Evolutionary conservation across 2,329 filamentous ascomycete genomes (phyloP).

Genomic region (Aspergillus fischeri): DNA sequence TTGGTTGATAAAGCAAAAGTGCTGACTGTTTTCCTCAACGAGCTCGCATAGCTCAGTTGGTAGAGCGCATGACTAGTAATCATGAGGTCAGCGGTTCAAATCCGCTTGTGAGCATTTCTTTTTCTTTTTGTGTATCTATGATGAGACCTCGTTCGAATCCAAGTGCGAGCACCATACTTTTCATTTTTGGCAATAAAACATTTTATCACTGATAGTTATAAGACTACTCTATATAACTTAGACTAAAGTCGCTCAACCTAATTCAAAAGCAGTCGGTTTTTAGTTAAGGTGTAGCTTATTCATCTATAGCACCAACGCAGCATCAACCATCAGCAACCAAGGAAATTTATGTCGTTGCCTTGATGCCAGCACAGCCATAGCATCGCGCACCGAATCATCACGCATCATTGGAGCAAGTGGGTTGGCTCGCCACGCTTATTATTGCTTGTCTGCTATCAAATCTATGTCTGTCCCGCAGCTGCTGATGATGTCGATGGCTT

Average conservation of each 20-base stretch:
- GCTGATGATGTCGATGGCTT: not conserved
- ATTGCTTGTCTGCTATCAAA: not conserved
- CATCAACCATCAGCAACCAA: no score
- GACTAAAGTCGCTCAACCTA: no score
- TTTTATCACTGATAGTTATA: no score
- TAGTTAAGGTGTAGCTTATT: no score
- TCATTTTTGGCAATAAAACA: no score
- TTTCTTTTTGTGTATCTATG: no score
- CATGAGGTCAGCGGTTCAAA: not conserved
- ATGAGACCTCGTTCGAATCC: no score
- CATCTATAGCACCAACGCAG: no score
- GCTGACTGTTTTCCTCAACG: not conserved
- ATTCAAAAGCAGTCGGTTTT: no score
- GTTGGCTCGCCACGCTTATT: not conserved
- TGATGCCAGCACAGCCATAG: not conserved
- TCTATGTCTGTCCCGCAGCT: not conserved
- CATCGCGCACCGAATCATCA: not conserved
- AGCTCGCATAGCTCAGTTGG: not conserved
- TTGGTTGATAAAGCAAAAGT: not conserved
- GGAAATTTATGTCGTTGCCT: no score
- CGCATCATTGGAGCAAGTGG: not conserved
- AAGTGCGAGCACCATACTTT: no score
- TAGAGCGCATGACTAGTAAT: not conserved
- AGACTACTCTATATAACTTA: no score
- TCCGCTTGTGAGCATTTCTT: not conserved